Conservation (phyloP, 106 monocot genomes). For the Dioscorea zingiberensis region DNA sequence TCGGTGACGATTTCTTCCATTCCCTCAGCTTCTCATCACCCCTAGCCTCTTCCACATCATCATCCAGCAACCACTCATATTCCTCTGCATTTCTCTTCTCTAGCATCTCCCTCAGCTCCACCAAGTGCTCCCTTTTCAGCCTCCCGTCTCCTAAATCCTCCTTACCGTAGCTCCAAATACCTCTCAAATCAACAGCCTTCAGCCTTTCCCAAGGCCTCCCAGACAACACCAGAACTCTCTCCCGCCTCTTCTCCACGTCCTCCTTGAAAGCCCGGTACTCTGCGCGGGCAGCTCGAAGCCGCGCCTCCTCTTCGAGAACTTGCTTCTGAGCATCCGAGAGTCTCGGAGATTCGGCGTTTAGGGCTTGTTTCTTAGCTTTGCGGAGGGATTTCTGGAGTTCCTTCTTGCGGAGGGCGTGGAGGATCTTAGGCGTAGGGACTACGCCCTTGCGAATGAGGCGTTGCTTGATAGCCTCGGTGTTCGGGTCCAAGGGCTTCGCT, state of each 20-base stretch:
- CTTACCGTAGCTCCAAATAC: background rate
- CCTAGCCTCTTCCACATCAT: slow-evolving; percentile 38
- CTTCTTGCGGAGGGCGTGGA: slow-evolving; percentile 85
- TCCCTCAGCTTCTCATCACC: background rate
- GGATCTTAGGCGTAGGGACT: slow-evolving; percentile 77
- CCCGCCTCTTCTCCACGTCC: slow-evolving; percentile 24
- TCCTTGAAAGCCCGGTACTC: slow-evolving; percentile 58
- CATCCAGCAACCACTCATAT: slow-evolving; percentile 59
- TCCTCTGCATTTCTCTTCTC: slow-evolving; percentile 51
- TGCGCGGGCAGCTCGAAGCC: slow-evolving; percentile 31
- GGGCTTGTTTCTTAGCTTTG: slow-evolving; percentile 31
- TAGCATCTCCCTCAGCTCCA: slow-evolving; percentile 58
- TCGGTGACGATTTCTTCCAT: background rate
- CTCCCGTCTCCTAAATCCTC: slow-evolving; percentile 13
- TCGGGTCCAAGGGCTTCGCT: slow-evolving; percentile 19
- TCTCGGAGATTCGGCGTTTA: slow-evolving; percentile 10
- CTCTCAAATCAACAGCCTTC: slow-evolving; percentile 9
- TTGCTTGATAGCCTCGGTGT: slow-evolving; percentile 31
- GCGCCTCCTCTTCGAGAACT: slow-evolving; percentile 36
- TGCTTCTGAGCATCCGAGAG: slow-evolving; percentile 19
- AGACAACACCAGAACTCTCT: background rate
- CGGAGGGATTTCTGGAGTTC: slow-evolving; percentile 64
- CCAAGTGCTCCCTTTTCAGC: slow-evolving; percentile 55
- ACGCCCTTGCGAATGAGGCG: slow-evolving; percentile 72
- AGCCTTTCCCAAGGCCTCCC: slow-evolving; percentile 63